phyloP scores from a whole-genome alignment of 495 filamentous ascomycete species.

The Glonium stellatum region DNA sequence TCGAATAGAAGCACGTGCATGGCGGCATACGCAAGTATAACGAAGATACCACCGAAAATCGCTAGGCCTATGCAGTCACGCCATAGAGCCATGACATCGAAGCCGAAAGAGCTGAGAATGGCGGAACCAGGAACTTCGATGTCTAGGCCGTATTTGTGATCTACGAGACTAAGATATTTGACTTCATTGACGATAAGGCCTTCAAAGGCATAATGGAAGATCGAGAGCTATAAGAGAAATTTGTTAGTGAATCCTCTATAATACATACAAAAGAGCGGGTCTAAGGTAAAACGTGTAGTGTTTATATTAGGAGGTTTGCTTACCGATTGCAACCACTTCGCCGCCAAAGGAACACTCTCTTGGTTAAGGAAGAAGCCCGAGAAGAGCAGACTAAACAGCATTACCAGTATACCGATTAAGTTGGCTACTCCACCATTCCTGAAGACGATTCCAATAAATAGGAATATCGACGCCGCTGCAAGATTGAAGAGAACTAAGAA shows the following conservation, averaged over 20 bases:
- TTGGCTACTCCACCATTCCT: slow-evolving; percentile 90
- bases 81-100: slow-evolving; percentile 79
- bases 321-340: slow-evolving; percentile 81
- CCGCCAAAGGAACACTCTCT: slow-evolving; percentile 75
- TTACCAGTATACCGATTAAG: slow-evolving; percentile 88
- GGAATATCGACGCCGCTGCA: slow-evolving; percentile 81
- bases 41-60: slow-evolving; percentile 73
- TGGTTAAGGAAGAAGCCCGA: slow-evolving; percentile 90
- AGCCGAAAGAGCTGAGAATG: slow-evolving; percentile 90
- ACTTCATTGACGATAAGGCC: slow-evolving; percentile 97
- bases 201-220: slow-evolving; percentile 98
- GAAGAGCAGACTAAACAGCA: slow-evolving; percentile 95
- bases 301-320: slow-evolving; percentile 30
- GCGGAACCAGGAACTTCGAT: slow-evolving; percentile 94
- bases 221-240: slow-evolving; percentile 59
- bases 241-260: background rate
- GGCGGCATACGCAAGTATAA: slow-evolving; percentile 80
- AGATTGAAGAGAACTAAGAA: slow-evolving; percentile 94
- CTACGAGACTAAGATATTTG: slow-evolving; percentile 76
- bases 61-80: slow-evolving; percentile 73
- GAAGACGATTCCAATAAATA: slow-evolving; percentile 95
- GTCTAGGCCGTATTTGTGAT: slow-evolving; percentile 87
- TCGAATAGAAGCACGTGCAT: slow-evolving; percentile 94
- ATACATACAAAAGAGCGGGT: too few species aligned
- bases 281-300: background rate